Percentiles rank a stretch among this genome's conserved stretches.
These are phyloP conservation scores for Laetiporus sulphureus DNA, from an alignment of 1,284 basidiomycete genomes.

Conservation along the genomic window DNA sequence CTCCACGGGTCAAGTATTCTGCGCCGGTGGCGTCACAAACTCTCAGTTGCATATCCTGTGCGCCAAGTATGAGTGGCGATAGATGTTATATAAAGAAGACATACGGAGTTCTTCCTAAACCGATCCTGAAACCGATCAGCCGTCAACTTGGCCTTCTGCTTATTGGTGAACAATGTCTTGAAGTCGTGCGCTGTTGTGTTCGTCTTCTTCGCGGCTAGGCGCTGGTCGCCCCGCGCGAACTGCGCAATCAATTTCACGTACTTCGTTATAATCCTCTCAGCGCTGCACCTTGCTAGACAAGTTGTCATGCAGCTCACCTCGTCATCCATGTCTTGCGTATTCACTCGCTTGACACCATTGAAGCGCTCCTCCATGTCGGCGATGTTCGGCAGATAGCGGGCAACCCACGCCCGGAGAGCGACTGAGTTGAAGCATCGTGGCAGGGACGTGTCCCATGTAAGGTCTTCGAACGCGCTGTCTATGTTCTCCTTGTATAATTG, in stretches of 20 bases:
- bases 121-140: conserved; percentile 37
- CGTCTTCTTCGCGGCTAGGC: conserved; percentile 41
- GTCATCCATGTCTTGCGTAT: conserved; percentile 15
- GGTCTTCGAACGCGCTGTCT: conserved; percentile 29
- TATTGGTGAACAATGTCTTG: conserved; percentile 18
- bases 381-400: conserved; percentile 15
- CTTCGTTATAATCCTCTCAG: conserved; percentile 8
- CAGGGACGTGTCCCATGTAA: conserved; percentile 10
- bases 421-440: conserved; percentile 12
- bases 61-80: neutral
- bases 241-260: conserved; percentile 37
- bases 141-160: conserved; percentile 23
- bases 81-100: conserved; percentile 3
- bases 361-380: conserved; percentile 21
- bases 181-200: conserved; percentile 33
- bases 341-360: conserved; percentile 14
- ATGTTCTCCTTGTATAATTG: conserved; percentile 37
- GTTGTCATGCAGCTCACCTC: conserved; percentile 9
- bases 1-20: conserved; percentile 23
- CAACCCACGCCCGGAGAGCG: conserved; percentile 23
- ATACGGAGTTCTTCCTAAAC: conserved; percentile 25
- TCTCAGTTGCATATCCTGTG: conserved; percentile 5
- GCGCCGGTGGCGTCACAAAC: conserved; percentile 14
- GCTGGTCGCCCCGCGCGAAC: conserved; percentile 39
- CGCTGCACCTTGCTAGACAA: neutral